Percentiles rank a stretch among this genome's conserved stretches.
phyloP scores from a whole-genome alignment of 23 red algal genomes.

The Gracilariopsis chorda region DNA sequence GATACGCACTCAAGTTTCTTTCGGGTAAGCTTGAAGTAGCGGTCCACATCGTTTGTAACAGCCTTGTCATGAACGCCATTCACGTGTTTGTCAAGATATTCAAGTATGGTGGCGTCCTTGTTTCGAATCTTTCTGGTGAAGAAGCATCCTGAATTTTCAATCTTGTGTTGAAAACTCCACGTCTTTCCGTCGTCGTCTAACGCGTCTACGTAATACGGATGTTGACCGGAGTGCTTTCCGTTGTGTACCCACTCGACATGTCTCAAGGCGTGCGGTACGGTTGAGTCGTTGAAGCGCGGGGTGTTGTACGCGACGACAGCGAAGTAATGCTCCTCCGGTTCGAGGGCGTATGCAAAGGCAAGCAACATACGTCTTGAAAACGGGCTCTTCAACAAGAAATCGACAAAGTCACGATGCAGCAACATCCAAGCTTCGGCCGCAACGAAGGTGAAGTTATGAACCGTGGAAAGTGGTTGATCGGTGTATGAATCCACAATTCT shows the following conservation, averaged over 20 bases:
- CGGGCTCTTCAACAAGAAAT: conserved; percentile 31
- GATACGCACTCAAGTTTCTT: background rate
- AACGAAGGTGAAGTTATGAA: conserved; percentile 60
- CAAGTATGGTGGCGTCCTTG: conserved; percentile 62
- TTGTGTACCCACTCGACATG: conserved; percentile 75
- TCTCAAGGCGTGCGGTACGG: conserved; percentile 67
- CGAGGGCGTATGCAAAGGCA: conserved; percentile 57
- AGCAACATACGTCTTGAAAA: conserved; percentile 66
- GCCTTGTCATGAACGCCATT: conserved; percentile 18
- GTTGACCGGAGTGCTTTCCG: conserved; percentile 75
- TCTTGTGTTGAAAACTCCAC: conserved; percentile 12
- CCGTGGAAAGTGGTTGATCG: conserved; percentile 52
- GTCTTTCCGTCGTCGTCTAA: conserved; percentile 10
- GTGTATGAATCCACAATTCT: conserved; percentile 37
- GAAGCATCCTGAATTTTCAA: conserved; percentile 23
- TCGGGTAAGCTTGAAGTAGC: background rate
- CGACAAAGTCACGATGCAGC: conserved; percentile 50
- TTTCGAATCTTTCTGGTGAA: conserved; percentile 77
- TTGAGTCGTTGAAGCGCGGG: conserved; percentile 44
- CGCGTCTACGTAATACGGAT: conserved; percentile 77
- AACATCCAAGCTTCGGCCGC: conserved; percentile 83
- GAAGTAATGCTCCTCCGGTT: conserved; percentile 87
- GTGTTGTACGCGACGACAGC: conserved; percentile 62
- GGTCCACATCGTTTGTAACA: background rate
- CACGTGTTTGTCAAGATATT: conserved; percentile 55